Base-by-base conservation (phyloP, 2,329 filamentous ascomycete species). In the Didymella arachidicola region DNA sequence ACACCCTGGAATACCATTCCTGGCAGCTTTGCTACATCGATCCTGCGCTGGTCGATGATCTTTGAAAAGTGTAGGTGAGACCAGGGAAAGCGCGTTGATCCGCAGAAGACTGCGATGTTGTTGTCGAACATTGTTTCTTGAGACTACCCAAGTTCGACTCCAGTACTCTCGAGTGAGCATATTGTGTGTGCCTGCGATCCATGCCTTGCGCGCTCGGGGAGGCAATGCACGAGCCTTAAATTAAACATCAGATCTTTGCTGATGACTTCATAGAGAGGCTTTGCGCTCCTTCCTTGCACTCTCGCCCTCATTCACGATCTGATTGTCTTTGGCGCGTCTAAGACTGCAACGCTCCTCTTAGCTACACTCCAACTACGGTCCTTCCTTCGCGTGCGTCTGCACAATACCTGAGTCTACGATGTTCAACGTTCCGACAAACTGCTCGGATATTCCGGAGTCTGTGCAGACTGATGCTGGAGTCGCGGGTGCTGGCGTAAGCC, bases 391-490 rank as follows among this genome's bases (percentile, higher is more conserved):
- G 12, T 46, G 32, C 18, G 19, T 4, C n/a, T 29, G 11, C 14
- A 18, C 29, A 16, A 57, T 8, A 30, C 29, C 14, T 11, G 8
- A 19, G n/a, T 4, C 12, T 4, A 49, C 25, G 3, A 55, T 52
- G 51, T 60, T 57, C 27, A 22, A 60, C 59, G 63, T 53, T 14
- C 30, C 50, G 11, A 39, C 43, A 10, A 79, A 79, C 59, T 84
- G 82, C 67, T 78, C 76, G 12, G 64, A 72, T 52, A 76, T 81
- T 41, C 84, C 84, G 1, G 66, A 72, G 6, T 67, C 70, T 3
- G 78, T 80, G 5, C 70, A 77, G 27, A 83, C 84, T 62, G 83
- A 88, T 74, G 81, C 85, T 12, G 81, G 85, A 67, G 82, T 88
- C 53, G 84, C 85, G 52, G 83, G 85, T 47, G 78, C 82, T 36